phyloP scores from a whole-genome alignment of 2,329 filamentous ascomycete species.

The Tolypocladium tropicale region DNA sequence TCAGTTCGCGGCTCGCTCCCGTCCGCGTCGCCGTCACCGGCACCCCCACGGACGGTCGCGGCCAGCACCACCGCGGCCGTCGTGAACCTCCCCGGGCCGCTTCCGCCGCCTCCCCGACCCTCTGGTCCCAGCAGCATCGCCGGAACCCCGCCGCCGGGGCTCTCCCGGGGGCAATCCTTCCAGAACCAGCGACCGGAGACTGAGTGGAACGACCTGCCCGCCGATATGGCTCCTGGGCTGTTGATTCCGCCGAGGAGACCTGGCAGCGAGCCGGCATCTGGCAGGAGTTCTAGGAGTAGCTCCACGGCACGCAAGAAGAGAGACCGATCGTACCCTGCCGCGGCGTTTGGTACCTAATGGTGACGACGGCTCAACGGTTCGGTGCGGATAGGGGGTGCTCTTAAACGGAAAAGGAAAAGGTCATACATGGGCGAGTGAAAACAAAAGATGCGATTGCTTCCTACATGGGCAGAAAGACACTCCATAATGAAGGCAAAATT shows the following conservation, averaged over 20 bases:
- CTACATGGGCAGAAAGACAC: not conserved
- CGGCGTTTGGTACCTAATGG: conserved; percentile 48
- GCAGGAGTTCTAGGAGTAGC: conserved; percentile 45
- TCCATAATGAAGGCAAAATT: not conserved
- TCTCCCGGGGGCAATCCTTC: conserved; percentile 34
- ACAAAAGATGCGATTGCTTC: not conserved
- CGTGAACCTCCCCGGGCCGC: conserved; percentile 20
- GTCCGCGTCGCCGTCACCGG: conserved; percentile 5
- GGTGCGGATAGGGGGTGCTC: no score
- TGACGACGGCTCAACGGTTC: no score
- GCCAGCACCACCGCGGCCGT: conserved; percentile 19
- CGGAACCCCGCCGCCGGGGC: conserved; percentile 12
- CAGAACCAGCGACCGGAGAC: conserved; percentile 48
- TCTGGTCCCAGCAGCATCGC: conserved; percentile 8
- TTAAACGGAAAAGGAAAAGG: not conserved
- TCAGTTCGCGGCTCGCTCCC: conserved; percentile 13
- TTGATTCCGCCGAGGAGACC: conserved; percentile 16
- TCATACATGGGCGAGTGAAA: not conserved
- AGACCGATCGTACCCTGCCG: conserved; percentile 51
- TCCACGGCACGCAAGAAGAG: conserved; percentile 44
- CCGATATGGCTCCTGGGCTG: conserved; percentile 40
- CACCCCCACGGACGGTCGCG: conserved; percentile 6
- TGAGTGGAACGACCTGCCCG: conserved; percentile 58
- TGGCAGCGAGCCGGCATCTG: conserved; percentile 23
- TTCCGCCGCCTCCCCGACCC: conserved; percentile 5